These are phyloP conservation scores for Fraxinus ornus DNA, from an alignment of 305 asterid genomes.

Conservation along the genomic window DNA sequence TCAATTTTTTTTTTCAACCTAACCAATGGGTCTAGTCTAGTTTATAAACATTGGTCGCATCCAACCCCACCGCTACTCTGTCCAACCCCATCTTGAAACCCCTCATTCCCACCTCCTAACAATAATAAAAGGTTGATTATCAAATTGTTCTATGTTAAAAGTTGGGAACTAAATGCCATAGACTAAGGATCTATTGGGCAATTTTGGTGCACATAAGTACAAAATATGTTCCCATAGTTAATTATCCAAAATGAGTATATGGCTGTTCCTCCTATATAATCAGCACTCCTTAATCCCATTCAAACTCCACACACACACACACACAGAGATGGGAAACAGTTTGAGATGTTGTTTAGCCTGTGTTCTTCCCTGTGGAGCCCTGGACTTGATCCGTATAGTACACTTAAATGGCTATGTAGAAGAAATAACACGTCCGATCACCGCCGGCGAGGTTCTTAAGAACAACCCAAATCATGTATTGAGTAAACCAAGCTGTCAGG, in stretches of 20 bases:
- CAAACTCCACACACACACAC: conserved; percentile 16
- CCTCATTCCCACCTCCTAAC: too few species aligned
- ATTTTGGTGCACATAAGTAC: background rate
- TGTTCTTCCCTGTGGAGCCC: conserved; percentile 90
- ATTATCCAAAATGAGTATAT: background rate
- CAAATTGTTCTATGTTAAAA: background rate
- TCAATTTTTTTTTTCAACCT: background rate
- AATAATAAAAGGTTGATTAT: background rate
- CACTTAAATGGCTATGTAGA: conserved; percentile 74
- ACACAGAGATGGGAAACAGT: conserved; percentile 68
- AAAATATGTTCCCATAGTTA: conserved; percentile 1
- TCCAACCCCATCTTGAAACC: too few species aligned
- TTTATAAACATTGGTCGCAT: background rate
- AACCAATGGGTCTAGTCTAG: background rate
- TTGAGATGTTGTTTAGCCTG: conserved; percentile 93
- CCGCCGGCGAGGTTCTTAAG: conserved; percentile 58
- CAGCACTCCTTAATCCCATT: background rate
- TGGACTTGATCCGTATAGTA: conserved; percentile 81
- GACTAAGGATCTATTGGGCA: background rate
- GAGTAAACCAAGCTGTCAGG: conserved; percentile 63
- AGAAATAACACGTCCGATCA: conserved; percentile 67
- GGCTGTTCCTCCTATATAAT: conserved; percentile 31
- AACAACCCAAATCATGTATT: conserved; percentile 70
- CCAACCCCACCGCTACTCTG: background rate
- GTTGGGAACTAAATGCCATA: background rate